Evolutionary conservation across 2,329 filamentous ascomycete genomes (phyloP).

Genomic region (Aureobasidium lini): DNA sequence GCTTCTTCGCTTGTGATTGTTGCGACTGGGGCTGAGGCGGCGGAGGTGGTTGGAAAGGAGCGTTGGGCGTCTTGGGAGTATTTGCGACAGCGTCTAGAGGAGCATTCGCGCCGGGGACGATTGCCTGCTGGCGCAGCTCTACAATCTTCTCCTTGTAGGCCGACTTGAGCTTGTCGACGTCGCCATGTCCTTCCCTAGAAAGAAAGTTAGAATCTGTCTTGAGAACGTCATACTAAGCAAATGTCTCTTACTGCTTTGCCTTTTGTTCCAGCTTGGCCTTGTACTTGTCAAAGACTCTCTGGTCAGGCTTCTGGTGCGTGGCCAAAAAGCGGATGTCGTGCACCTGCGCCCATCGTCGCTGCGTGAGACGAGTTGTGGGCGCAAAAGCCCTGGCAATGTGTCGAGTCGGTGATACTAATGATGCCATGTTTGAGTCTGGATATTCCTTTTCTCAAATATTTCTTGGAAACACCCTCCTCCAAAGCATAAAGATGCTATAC

Average conservation of each 20-base stretch:
- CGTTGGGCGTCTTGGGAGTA: constrained; percentile 19
- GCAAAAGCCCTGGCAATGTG: constrained; percentile 3
- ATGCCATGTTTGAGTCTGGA: constrained; percentile 5
- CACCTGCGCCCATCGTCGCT: constrained; percentile 84
- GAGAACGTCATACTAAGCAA: background rate
- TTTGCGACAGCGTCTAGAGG: constrained; percentile 27
- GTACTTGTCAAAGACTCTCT: constrained; percentile 71
- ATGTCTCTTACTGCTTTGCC: constrained; percentile 54
- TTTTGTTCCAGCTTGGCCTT: constrained; percentile 75
- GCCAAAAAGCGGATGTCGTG: constrained; percentile 86
- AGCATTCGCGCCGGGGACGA: constrained; percentile 45
- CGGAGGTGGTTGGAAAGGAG: constrained; percentile 30
- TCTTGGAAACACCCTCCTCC: background rate
- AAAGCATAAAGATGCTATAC: background rate
- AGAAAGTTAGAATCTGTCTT: background rate
- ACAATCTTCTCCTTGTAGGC: constrained; percentile 81
- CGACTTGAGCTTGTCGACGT: constrained; percentile 68
- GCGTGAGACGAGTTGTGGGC: constrained; percentile 30
- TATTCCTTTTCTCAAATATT: background rate
- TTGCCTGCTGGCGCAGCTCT: constrained; percentile 59
- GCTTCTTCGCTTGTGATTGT: constrained; percentile 21
- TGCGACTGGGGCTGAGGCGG: constrained; percentile 27
- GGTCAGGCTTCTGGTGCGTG: constrained; percentile 61
- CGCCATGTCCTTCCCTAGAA: constrained; percentile 51
- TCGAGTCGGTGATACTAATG: background rate